Evolutionary conservation across 176 grass and related monocot species (phyloP), one percentile per base, ranked within the genome.

Genomic region (Carex kokanica): DNA sequence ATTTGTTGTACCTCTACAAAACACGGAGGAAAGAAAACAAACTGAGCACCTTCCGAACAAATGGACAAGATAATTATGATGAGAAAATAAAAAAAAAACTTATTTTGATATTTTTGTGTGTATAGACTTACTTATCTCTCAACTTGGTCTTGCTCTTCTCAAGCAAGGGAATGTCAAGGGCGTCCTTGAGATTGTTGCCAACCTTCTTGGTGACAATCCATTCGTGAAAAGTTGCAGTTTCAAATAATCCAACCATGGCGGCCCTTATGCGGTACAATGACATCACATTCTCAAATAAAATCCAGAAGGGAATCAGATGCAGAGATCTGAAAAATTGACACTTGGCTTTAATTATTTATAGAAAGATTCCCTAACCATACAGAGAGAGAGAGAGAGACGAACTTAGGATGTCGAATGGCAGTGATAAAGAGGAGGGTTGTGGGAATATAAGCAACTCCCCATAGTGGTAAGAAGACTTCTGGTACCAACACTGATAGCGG

Each of bases 281-380:
- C 93, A 95, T 99, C 65, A 93, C 96, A 81, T 83, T 92, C 83
- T 99, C 93, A 68, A 99, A 95, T 43, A 95, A 80, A 91, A 99
- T 93, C 96, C 96, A 99, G 82, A 99, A 92, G n/a, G 96, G 96
- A 88, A 99, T 66, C 82, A 99, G 85, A 74, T 95, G 93, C 67
- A 99, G 85, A 85, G 89, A 89, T 85, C 96, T 99, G 83, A 70
- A 81, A 86, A 51, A 67, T 15, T 78, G 59, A 88, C 13, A 67
- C 12, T 66, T 80, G 31, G 2, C 15, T 27, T 56, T 56, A 78
- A 34, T 49, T 56, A 27, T 10, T 54, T 32, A 18, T 34, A 54
- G 47, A 75, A 23, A 29, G 14, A 67, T 14, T 74, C 70, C 14
- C 64, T 8, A 14, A 66, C 45, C 21, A 55, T 43, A 78, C 59